Base-by-base conservation (phyloP, 2,329 filamentous ascomycete genomes). In the Colletotrichum tabaci region DNA sequence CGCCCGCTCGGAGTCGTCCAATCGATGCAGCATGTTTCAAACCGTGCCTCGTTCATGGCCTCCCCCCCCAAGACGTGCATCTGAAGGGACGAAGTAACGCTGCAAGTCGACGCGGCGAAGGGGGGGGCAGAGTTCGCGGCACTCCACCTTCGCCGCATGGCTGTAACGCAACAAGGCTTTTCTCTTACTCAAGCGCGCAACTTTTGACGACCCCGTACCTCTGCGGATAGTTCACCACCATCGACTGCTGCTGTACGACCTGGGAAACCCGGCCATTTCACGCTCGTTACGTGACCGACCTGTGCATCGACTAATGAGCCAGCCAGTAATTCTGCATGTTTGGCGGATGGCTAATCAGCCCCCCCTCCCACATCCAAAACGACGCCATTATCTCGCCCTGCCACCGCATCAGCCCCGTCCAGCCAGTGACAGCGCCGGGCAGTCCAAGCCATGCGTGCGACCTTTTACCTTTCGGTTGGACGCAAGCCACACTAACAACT, bases 1-100 rank as follows among this genome's bases (percentile, higher is more conserved):
- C n/a, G 50, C n/a, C 52, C 26, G 23, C 49, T 21, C 23, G 18
- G 18, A 44, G 56, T 40, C 52, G 46, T 71, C 68, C 58, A 68
- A 71, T 68, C 21, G 52, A 67, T 58, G 65, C 21, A 42, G 58
- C 65, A 58, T 68, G 58, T 71, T 68, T 63, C 68, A 63, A 38
- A 49, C 58, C 52, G 65, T 68, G 68, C 64, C 64, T 58, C 52
- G 26, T 13, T 53, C 52, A 58, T 47, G 58, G 58, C 55, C 35
- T 56, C 46, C 35, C 62, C 44, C 66, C 30, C 30, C 30, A 6
- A 30, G 30, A 30, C 6, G 5, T 38, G 52, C 46, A 23, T 56
- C 44, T 52, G 49, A 35, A 67, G 47, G 50, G 49, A 50, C 49
- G 49, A 47, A 35, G 52, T 35, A 38, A 23, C 50, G 57, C 67